Conservation (phyloP, 2,329 filamentous ascomycete genomes). For the Penicillium sp. region DNA sequence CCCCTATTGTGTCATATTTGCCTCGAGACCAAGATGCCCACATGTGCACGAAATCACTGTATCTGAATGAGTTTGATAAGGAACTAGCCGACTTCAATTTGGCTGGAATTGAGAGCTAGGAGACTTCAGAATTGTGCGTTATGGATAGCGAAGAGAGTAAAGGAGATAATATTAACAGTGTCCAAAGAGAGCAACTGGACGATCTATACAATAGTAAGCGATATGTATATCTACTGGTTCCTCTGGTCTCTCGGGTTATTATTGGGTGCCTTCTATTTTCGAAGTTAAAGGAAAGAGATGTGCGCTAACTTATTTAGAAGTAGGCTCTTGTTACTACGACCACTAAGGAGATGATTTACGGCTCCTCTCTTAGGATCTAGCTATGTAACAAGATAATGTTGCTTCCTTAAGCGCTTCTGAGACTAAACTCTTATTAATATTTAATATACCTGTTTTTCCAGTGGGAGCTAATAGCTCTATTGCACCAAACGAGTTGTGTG, state of each 20-base stretch:
- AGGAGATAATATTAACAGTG: not conserved
- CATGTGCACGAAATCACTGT: too few relatives aligned
- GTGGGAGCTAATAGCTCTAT: not conserved
- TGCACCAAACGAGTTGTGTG: constrained; percentile 1
- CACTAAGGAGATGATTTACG: not conserved
- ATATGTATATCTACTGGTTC: not conserved
- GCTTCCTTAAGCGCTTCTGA: not conserved
- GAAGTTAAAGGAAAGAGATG: not conserved
- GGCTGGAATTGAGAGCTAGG: not conserved
- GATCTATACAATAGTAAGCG: not conserved
- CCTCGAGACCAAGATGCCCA: not conserved
- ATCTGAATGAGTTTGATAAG: constrained; percentile 1
- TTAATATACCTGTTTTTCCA: not conserved
- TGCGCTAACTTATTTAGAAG: not conserved
- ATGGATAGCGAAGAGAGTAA: not conserved
- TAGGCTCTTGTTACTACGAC: not conserved
- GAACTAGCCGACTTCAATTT: not conserved
- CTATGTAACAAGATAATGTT: not conserved
- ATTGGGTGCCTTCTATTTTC: not conserved
- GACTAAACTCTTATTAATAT: not conserved
- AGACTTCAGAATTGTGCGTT: constrained; percentile 1
- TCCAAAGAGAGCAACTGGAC: not conserved
- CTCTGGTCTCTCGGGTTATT: not conserved
- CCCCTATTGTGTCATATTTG: not conserved
- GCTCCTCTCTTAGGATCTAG: not conserved